Percentiles rank a stretch among this genome's conserved stretches.
Evolutionary conservation across 257 asterid species (phyloP).

Genomic region (Fraxinus pennsylvanica): DNA sequence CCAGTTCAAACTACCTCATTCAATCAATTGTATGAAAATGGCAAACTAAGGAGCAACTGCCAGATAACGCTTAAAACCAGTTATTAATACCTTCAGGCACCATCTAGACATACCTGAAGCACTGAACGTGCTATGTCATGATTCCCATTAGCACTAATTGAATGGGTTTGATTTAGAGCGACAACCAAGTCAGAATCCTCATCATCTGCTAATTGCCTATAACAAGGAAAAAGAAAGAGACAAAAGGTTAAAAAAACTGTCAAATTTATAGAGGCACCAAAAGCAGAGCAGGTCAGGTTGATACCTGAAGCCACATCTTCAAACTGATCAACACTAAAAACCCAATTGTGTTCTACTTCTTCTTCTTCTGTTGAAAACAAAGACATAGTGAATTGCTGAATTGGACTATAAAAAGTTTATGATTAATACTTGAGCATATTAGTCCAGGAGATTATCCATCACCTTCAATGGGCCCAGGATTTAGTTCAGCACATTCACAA

Average conservation of each 20-base stretch:
- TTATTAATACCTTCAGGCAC: background rate
- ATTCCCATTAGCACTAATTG: slow-evolving; percentile 83
- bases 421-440: background rate
- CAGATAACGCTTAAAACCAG: background rate
- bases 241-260: background rate
- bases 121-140: slow-evolving; percentile 69
- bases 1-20: background rate
- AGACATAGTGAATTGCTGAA: background rate
- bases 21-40: background rate
- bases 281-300: background rate
- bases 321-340: slow-evolving; percentile 80
- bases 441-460: slow-evolving; percentile 20
- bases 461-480: slow-evolving; percentile 83
- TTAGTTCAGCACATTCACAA: slow-evolving; percentile 97
- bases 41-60: background rate
- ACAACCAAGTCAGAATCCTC: slow-evolving; percentile 60
- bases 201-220: slow-evolving; percentile 36
- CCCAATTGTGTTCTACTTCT: slow-evolving; percentile 72
- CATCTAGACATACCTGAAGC: slow-evolving; percentile 52
- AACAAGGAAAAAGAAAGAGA: background rate
- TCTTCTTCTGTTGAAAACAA: slow-evolving; percentile 45
- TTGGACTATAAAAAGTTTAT: background rate
- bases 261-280: slow-evolving; percentile 6
- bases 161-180: slow-evolving; percentile 39
- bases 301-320: slow-evolving; percentile 53